Evolutionary conservation across 345 rosid genomes (phyloP).

Genomic region (Dovyalis caffra): DNA sequence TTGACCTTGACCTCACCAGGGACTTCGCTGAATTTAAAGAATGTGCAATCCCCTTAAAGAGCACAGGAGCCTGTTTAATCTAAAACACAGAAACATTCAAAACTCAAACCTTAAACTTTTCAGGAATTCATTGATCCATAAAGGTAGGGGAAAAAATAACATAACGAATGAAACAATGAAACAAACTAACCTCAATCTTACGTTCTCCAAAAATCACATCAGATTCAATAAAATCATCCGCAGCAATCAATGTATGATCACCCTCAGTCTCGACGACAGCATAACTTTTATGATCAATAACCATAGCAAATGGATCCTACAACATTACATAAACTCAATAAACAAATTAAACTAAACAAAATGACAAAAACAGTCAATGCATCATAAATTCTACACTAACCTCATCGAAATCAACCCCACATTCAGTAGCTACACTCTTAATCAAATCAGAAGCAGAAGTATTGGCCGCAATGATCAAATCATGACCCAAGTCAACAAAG

Average conservation of each 20-base stretch:
- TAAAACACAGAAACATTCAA: slow-evolving; percentile 13
- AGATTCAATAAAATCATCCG: slow-evolving; percentile 50
- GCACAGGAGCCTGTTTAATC: slow-evolving; percentile 53
- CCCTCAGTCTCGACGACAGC: slow-evolving; percentile 49
- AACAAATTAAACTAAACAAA: background rate
- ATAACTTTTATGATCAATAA: slow-evolving; percentile 57
- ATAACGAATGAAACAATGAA: background rate
- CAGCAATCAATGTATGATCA: slow-evolving; percentile 62
- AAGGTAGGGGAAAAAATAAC: too few relatives aligned
- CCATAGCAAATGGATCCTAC: slow-evolving; percentile 61
- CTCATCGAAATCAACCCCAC: slow-evolving; percentile 76
- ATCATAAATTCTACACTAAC: slow-evolving; percentile 26
- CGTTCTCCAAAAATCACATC: slow-evolving; percentile 52
- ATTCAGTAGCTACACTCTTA: slow-evolving; percentile 51
- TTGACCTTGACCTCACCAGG: slow-evolving; percentile 50
- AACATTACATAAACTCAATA: slow-evolving; percentile 4
- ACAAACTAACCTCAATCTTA: slow-evolving; percentile 48
- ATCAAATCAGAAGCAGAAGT: slow-evolving; percentile 60
- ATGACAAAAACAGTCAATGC: background rate
- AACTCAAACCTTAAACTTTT: background rate
- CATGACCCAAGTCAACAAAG: slow-evolving; percentile 73
- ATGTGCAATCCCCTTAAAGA: slow-evolving; percentile 66
- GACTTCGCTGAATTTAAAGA: slow-evolving; percentile 56
- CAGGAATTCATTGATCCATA: background rate
- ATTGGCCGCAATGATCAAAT: slow-evolving; percentile 64